phyloP scores from a whole-genome alignment of 345 rosid species.

The Pelargonium nanum region DNA sequence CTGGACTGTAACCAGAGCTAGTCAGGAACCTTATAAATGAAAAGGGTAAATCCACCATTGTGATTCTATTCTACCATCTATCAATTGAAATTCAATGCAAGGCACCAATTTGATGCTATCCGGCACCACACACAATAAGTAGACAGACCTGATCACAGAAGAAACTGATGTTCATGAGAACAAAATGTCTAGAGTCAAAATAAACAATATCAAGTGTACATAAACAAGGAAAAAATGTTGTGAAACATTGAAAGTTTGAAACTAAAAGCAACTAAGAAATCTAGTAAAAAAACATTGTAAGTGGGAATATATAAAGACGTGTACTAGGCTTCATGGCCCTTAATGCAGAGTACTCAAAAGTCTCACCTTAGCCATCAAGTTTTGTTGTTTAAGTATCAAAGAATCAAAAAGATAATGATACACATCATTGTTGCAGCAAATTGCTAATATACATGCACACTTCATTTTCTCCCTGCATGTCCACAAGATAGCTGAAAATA shows the following conservation, averaged over 20 bases:
- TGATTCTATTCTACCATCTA: conserved; percentile 12
- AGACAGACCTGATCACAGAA: neutral
- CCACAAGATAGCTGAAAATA: neutral
- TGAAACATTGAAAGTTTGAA: neutral
- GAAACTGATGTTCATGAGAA: neutral
- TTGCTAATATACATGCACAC: neutral
- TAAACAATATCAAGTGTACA: neutral
- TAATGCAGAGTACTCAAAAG: neutral
- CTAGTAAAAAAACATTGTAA: neutral
- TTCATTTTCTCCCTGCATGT: neutral
- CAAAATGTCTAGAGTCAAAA: neutral
- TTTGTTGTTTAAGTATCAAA: neutral
- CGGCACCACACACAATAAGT: neutral
- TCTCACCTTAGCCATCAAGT: neutral
- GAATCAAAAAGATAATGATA: neutral
- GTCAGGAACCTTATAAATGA: conserved; percentile 29
- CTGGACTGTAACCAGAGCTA: conserved; percentile 22
- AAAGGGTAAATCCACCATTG: conserved; percentile 36
- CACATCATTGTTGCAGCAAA: neutral
- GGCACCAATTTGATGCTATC: neutral
- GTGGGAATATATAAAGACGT: neutral
- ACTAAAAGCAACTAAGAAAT: neutral
- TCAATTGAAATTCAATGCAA: neutral
- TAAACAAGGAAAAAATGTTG: neutral
- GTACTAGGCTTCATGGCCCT: neutral